phyloP scores from a whole-genome alignment of 441 rosid species.

The Breynia disticha region DNA sequence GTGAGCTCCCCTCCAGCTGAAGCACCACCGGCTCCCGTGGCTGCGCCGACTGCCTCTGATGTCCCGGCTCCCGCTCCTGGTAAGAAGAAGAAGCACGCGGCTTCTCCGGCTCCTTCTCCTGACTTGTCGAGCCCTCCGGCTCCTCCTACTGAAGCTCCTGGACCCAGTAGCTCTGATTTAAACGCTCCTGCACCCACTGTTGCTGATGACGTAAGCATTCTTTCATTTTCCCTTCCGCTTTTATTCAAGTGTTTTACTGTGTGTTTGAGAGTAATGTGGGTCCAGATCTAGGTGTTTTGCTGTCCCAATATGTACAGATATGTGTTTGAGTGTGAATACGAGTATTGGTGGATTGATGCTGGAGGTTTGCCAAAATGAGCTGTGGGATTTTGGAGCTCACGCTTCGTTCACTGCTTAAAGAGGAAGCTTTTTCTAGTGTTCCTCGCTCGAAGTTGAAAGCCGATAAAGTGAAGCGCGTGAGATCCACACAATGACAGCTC shows the following conservation, averaged over 20 bases:
- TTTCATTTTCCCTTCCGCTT: not conserved
- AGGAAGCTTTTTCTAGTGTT: not conserved
- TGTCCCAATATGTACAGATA: not conserved
- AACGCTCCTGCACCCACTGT: slow-evolving; percentile 44
- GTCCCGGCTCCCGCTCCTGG: slow-evolving; percentile 74
- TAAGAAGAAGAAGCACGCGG: slow-evolving; percentile 47
- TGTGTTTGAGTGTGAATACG: not conserved
- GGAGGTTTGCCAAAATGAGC: slow-evolving; percentile 7
- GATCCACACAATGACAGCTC: too few species aligned
- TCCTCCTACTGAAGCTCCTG: slow-evolving; percentile 65
- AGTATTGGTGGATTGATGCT: not conserved
- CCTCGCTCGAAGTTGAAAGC: too few species aligned
- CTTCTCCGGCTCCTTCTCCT: slow-evolving; percentile 68
- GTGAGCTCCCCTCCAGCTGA: too few species aligned
- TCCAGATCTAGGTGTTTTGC: slow-evolving; percentile 20
- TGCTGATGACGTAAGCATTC: slow-evolving; percentile 40
- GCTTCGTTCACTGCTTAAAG: too few species aligned
- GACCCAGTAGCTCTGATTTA: slow-evolving; percentile 30
- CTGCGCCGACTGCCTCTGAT: slow-evolving; percentile 39
- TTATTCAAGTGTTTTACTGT: not conserved
- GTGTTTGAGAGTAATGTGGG: slow-evolving; percentile 13
- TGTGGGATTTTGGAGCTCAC: not conserved
- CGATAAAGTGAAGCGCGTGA: too few species aligned
- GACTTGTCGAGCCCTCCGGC: slow-evolving; percentile 56
- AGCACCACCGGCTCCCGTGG: too few species aligned